Evolutionary conservation across 495 filamentous ascomycete species (phyloP), one percentile per base, ranked within the genome.

Genomic region (Neurospora sp.): DNA sequence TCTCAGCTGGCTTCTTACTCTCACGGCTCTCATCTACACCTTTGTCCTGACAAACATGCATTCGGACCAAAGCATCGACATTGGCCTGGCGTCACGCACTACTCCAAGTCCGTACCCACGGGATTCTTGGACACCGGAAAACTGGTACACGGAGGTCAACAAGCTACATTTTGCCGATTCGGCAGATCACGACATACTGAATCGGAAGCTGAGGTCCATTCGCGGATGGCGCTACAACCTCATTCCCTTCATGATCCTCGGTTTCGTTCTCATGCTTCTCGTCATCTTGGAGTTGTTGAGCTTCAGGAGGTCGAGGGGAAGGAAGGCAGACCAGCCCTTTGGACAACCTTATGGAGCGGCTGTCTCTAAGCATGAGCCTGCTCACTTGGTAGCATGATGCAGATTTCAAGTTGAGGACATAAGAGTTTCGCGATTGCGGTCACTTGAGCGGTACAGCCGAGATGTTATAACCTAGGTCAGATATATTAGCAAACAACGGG

Each of bases 141-240:
- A 80, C 69, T 89, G 87, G 87, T 86, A 84, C 74, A 78, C 80
- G 4, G 85, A 84, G 1, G 78, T 89, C 31, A 78, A 87, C 14
- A 73, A 35, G 35, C 35, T 35, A 0, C 35, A 35, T 6, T 35
- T 35, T 6, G 4, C 35, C 35, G 4, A 35, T 6, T 35, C 35
- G 35, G 35, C 35, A 35, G 35, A 80, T 4, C 73, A 79, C 22
- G 74, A 75, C 39, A 80, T 83, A 10, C 85, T 89, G 22, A 39
- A 70, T 35, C 73, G 75, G 16, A 82, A 86, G 47, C 72, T 87
- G 70, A 77, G 40, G 16, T 69, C 85, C 16, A 87, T 87, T 80
- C 79, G 81, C 39, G 86, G 79, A 7, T 88, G 87, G 86, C 78
- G 83, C 73, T 88, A 83, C 79, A 89, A 89, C 79, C 76, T 88